phyloP scores from a whole-genome alignment of 345 rosid species.

The Jatropha curcas region DNA sequence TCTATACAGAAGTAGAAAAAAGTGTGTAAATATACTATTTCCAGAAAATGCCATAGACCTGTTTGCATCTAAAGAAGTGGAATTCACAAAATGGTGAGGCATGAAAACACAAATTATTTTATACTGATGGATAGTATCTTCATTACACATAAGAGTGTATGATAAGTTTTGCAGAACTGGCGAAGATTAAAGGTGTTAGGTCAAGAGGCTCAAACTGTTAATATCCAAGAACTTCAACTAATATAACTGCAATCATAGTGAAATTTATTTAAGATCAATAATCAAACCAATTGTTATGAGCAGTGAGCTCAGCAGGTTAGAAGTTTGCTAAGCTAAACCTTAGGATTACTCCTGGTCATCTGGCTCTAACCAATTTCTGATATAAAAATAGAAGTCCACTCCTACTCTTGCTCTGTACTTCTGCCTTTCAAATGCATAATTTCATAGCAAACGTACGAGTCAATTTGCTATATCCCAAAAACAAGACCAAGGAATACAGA shows the following conservation, averaged over 20 bases:
- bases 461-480: neutral
- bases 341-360: neutral
- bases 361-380: neutral
- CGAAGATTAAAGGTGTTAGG: neutral
- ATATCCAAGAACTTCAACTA: neutral
- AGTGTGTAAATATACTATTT: neutral
- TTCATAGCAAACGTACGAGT: neutral
- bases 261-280: slow-evolving; percentile 1
- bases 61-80: slow-evolving; percentile 1
- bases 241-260: neutral
- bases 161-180: neutral
- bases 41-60: neutral
- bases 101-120: neutral
- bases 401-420: neutral
- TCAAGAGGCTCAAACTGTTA: neutral
- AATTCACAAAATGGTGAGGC: neutral
- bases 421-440: neutral
- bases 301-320: neutral
- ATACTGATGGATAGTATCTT: neutral
- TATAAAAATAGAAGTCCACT: neutral
- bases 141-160: neutral
- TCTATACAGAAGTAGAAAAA: slow-evolving; percentile 42
- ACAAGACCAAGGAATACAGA: neutral
- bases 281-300: neutral
- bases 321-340: neutral